These are phyloP conservation scores for Tilletiaria anomala DNA, from an alignment of 1,284 basidiomycete genomes.

Conservation along the genomic window DNA sequence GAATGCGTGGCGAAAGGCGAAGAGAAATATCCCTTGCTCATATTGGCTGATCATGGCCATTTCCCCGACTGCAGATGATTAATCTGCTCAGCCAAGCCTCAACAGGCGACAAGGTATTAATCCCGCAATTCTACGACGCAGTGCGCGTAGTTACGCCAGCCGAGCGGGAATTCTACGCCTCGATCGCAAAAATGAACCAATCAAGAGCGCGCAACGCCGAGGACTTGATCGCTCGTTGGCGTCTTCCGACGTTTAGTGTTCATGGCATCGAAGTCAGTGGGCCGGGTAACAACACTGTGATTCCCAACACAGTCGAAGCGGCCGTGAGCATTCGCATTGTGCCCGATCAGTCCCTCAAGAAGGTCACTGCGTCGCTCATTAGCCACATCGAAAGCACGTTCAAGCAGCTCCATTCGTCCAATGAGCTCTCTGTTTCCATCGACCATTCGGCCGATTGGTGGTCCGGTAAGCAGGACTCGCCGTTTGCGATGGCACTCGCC, in stretches of 20 bases:
- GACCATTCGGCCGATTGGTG: conserved; percentile 88
- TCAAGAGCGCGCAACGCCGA: conserved; percentile 2
- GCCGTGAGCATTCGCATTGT: conserved; percentile 59
- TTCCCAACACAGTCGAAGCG: conserved; percentile 22
- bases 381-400: conserved; percentile 54
- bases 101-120: conserved; percentile 48
- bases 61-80: conserved; percentile 47
- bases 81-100: conserved; percentile 61
- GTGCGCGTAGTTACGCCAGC: conserved; percentile 25
- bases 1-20: conserved; percentile 9
- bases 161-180: conserved; percentile 36
- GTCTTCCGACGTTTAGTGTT: conserved; percentile 24
- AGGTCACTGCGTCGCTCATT: conserved; percentile 53
- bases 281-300: conserved; percentile 26
- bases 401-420: conserved; percentile 42
- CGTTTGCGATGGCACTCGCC: conserved; percentile 71
- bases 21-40: neutral
- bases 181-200: conserved; percentile 14
- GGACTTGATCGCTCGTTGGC: conserved; percentile 26
- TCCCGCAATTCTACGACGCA: conserved; percentile 66
- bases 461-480: conserved; percentile 68
- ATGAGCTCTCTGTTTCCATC: conserved; percentile 47
- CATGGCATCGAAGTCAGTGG: conserved; percentile 22
- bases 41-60: conserved; percentile 1
- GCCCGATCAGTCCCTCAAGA: conserved; percentile 60